Conservation (phyloP, 2,329 filamentous ascomycete genomes). For the Colletotrichum caudatum region DNA sequence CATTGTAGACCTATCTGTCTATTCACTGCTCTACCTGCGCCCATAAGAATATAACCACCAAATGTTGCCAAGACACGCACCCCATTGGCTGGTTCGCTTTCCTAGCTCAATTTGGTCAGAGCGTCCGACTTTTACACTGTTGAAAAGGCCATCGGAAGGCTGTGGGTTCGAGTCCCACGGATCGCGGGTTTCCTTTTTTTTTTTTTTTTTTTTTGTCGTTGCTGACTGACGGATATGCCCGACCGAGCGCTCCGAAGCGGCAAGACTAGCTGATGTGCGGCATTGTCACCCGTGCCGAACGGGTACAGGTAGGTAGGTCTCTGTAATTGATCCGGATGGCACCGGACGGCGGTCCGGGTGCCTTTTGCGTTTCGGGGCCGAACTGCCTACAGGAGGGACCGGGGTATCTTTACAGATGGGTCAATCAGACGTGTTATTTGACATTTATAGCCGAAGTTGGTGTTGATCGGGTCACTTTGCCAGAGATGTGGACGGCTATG, state of each 20-base stretch:
- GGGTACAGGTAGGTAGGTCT: neutral
- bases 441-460: neutral
- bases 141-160: slow-evolving; percentile 22
- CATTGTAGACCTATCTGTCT: neutral
- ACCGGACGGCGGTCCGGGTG: no score
- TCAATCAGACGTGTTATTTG: neutral
- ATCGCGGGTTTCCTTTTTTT: slow-evolving; percentile 7
- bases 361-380: neutral
- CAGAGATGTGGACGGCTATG: neutral
- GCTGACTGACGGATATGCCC: neutral
- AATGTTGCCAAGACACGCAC: fast-evolving
- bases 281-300: neutral
- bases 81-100: neutral
- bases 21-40: neutral
- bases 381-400: neutral
- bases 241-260: neutral
- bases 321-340: neutral
- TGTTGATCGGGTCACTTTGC: neutral
- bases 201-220: neutral
- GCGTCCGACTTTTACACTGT: slow-evolving; percentile 25
- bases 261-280: neutral
- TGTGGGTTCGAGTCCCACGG: slow-evolving; percentile 31
- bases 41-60: neutral
- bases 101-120: slow-evolving; percentile 32
- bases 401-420: neutral